Conservation (phyloP, 1,284 basidiomycete species). For the Psilocybe mexicana region DNA sequence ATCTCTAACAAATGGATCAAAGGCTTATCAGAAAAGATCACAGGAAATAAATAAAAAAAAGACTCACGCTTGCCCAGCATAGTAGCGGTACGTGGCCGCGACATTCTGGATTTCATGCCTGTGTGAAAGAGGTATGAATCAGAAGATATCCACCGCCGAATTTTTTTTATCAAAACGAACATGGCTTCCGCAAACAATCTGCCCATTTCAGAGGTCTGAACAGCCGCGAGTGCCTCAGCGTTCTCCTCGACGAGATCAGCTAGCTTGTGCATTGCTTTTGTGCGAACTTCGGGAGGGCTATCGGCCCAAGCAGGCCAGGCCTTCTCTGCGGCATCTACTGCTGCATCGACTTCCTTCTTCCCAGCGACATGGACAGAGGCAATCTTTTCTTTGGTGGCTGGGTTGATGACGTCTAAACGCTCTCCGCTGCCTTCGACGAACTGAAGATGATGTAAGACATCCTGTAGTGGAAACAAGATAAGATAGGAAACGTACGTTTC, state of each 20-base stretch:
- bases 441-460: background rate
- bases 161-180: background rate
- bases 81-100: slow-evolving; percentile 14
- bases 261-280: slow-evolving; percentile 64
- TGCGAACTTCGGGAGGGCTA: slow-evolving; percentile 45
- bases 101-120: background rate
- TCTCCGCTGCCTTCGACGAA: slow-evolving; percentile 3
- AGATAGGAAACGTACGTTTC: background rate
- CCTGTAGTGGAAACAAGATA: background rate
- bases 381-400: background rate
- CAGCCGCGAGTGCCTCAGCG: slow-evolving; percentile 66
- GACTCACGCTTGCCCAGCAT: background rate
- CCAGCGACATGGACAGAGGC: slow-evolving; percentile 26
- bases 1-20: background rate
- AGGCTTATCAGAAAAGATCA: background rate
- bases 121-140: background rate
- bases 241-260: slow-evolving; percentile 76
- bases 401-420: background rate
- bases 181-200: background rate
- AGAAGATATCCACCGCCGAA: too few species aligned
- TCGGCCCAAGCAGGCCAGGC: slow-evolving; percentile 26
- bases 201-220: slow-evolving; percentile 68
- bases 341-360: slow-evolving; percentile 68
- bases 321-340: slow-evolving; percentile 72
- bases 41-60: too few species aligned